A percentile compares a stretch with the other conserved stretches of the same genome.
Evolutionary conservation across 768 basidiomycete species (phyloP).

Genomic region (Crucibulum laeve): DNA sequence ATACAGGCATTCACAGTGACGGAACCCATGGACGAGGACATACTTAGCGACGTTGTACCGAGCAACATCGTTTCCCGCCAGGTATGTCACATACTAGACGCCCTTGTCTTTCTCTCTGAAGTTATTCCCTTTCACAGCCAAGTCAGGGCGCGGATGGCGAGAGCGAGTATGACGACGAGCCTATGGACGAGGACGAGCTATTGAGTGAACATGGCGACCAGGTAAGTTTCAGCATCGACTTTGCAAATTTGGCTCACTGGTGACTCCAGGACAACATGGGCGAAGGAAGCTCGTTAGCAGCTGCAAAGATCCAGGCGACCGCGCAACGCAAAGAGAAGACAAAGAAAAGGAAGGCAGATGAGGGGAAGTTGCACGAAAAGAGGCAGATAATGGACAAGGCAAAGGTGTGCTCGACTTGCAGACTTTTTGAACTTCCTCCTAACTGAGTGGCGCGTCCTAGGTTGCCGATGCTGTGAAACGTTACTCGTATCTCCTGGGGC

Average conservation of each 20-base stretch:
- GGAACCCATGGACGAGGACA: slow-evolving; percentile 62
- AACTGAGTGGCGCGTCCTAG: slow-evolving; percentile 44
- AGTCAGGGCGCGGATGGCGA: slow-evolving; percentile 75
- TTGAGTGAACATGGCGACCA: slow-evolving; percentile 47
- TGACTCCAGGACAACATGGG: slow-evolving; percentile 4
- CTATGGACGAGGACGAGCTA: slow-evolving; percentile 58
- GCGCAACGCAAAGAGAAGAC: slow-evolving; percentile 32
- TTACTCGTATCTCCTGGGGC: slow-evolving; percentile 95
- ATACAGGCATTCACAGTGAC: slow-evolving; percentile 33
- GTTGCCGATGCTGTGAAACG: slow-evolving; percentile 92
- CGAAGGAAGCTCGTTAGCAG: slow-evolving; percentile 9
- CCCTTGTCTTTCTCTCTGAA: slow-evolving; percentile 5
- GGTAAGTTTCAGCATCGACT: slow-evolving; percentile 19
- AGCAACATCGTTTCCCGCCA: slow-evolving; percentile 89
- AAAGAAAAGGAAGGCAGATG: slow-evolving; percentile 60
- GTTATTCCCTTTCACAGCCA: slow-evolving; percentile 26
- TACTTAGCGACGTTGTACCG: slow-evolving; percentile 86
- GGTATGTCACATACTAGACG: slow-evolving; percentile 32
- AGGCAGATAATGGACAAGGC: slow-evolving; percentile 86
- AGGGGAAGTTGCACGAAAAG: slow-evolving; percentile 64
- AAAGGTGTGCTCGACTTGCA: slow-evolving; percentile 44
- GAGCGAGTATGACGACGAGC: slow-evolving; percentile 65
- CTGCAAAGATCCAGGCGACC: slow-evolving; percentile 25
- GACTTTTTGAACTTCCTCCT: slow-evolving; percentile 6
- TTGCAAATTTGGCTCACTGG: slow-evolving; percentile 6